A percentile compares a stretch with the other conserved stretches of the same genome.
Evolutionary conservation across 2,329 filamentous ascomycete species (phyloP).

Genomic region (Nothophoma quercina): DNA sequence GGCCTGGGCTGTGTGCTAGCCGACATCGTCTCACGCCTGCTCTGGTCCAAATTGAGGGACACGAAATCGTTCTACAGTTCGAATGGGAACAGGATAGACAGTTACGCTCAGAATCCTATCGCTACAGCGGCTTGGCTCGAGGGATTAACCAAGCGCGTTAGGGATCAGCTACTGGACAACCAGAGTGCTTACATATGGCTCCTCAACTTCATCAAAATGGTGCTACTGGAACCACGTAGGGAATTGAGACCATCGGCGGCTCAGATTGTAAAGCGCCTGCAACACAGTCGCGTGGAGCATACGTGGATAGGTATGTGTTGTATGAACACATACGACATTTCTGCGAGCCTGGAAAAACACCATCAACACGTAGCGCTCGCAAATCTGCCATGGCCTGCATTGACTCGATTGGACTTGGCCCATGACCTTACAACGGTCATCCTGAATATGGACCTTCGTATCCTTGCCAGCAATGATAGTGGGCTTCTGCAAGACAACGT

Average conservation of each 20-base stretch:
- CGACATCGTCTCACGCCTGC: slow-evolving; percentile 25
- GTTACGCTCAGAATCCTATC: slow-evolving; percentile 21
- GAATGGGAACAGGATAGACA: slow-evolving; percentile 19
- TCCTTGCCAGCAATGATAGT: no score
- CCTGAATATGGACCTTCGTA: no score
- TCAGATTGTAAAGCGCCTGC: not conserved
- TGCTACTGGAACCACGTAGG: not conserved
- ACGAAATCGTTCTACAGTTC: slow-evolving; percentile 16
- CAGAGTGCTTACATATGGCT: not conserved
- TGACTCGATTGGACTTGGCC: not conserved
- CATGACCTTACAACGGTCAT: no score
- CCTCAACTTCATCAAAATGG: not conserved
- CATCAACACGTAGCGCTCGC: no score
- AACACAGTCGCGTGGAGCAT: no score
- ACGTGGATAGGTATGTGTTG: no score
- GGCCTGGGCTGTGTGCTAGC: slow-evolving; percentile 24
- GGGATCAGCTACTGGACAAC: no score
- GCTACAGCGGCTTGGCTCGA: slow-evolving; percentile 12
- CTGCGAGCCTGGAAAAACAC: no score
- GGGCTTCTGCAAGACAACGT: no score
- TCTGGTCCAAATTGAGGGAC: not conserved
- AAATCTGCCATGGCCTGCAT: not conserved
- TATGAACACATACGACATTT: no score
- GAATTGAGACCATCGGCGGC: not conserved
- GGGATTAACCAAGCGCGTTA: no score